Evolutionary conservation across 768 basidiomycete genomes (phyloP), one percentile per base, ranked within the genome.

Genomic region (Tremella mesenterica): DNA sequence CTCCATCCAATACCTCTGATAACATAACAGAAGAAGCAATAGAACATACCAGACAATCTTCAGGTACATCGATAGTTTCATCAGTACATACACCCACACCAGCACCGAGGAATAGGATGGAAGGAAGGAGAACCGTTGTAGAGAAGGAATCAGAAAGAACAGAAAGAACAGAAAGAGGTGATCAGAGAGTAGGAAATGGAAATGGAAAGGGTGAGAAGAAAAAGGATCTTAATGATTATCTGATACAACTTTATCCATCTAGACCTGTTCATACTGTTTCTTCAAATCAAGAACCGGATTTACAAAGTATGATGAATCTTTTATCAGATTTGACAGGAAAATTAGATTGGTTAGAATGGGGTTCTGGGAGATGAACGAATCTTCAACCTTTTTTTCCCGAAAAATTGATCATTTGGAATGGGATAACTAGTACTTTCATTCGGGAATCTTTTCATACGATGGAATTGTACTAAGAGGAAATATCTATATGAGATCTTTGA

Each of bases 331-430:
- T 69, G 18, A 54, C 62, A 4, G 54, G 39, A 9, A n/a, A 60
- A 12, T 36, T 65, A 16, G 59, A 63, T 23, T 59, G 61, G 14
- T 29, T 69, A 20, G 54, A 64, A 7, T 69, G 67, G 67, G 44
- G 50, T 6, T 54, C 59, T 0, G 60, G 59, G 18, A 5, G 14
- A 25, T 56, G 21, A 48, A 18, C 16, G 31, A 18, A 12, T 12
- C 43, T 13, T 12, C 21, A 44, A 21, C 43, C 12, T 13, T 12
- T 12, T 21, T 13, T 10, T 12, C 12, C 43, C 12, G 43, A 12
- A 44, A 13, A 21, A 12, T 10, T 44, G 23, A 12, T 13, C 12
- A 23, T 13, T 12, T 10, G 13, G 48, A 39, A 44, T 44, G 51
- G 28, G 21, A 23, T 27, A 26, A 46, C 18, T 16, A 16, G 27